phyloP scores from a whole-genome alignment of 805 yeast genomes.

The Monosporozyma aerobia region DNA sequence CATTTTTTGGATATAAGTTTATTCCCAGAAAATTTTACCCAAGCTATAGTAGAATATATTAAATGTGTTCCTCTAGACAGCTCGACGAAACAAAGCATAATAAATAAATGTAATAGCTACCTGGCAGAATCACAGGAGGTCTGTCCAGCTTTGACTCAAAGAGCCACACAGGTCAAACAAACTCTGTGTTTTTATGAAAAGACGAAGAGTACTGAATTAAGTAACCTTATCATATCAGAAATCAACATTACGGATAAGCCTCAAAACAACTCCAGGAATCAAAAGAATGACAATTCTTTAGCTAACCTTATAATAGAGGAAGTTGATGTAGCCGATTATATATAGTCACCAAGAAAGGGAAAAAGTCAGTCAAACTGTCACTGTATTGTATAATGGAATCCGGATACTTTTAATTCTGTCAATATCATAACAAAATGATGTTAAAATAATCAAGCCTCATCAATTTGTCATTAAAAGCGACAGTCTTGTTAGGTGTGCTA shows the following conservation, averaged over 20 bases:
- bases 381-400: no score
- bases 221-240: conserved; percentile 5
- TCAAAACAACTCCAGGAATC: not conserved
- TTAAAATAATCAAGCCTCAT: no score
- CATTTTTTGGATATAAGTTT: conserved; percentile 4
- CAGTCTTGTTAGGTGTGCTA: no score
- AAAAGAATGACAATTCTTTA: not conserved
- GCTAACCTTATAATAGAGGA: conserved; percentile 5
- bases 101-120: conserved; percentile 8
- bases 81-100: conserved; percentile 2
- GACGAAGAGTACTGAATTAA: conserved; percentile 3
- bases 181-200: conserved; percentile 11
- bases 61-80: conserved; percentile 5
- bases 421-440: no score
- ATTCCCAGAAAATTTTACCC: conserved; percentile 6
- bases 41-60: conserved; percentile 6
- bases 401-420: no score
- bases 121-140: conserved; percentile 6
- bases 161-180: conserved; percentile 9
- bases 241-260: conserved; percentile 1
- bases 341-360: not conserved
- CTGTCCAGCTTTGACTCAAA: conserved; percentile 2
- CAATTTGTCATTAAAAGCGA: no score
- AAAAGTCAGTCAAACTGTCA: no score
- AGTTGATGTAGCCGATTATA: conserved; percentile 4